Conservation (phyloP, 305 asterid species). For the Fraxinus greggii region DNA sequence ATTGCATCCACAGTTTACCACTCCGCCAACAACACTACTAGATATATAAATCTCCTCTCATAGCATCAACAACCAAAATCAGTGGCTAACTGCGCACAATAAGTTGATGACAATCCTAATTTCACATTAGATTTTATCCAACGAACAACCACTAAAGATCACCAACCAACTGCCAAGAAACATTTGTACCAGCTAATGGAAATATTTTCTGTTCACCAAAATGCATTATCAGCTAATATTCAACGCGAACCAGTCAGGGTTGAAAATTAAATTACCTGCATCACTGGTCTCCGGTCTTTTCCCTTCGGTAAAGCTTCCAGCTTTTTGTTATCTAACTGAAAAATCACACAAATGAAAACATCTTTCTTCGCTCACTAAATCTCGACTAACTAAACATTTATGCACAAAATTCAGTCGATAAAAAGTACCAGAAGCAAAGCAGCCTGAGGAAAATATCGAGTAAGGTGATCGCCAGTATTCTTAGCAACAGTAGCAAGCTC, state of each 20-base stretch:
- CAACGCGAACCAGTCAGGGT: background rate
- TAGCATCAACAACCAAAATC: background rate
- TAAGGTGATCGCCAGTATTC: conserved; percentile 88
- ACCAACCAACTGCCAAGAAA: background rate
- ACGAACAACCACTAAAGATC: background rate
- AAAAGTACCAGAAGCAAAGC: conserved; percentile 80
- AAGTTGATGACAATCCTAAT: background rate
- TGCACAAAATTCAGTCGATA: conserved; percentile 1
- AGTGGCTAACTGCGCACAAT: background rate
- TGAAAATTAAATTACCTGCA: conserved; percentile 62
- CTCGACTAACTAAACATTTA: background rate
- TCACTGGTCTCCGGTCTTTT: conserved; percentile 71
- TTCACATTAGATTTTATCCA: background rate
- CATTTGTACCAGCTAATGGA: background rate
- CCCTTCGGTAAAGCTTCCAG: conserved; percentile 65
- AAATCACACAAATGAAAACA: conserved; percentile 24
- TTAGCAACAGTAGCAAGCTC: conserved; percentile 72
- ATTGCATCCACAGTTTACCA: background rate
- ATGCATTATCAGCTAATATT: background rate
- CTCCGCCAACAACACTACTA: background rate
- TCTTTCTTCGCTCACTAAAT: background rate
- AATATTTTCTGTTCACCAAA: background rate
- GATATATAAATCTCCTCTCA: background rate
- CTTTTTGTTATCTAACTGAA: conserved; percentile 81
- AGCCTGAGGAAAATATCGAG: conserved; percentile 82